Evolutionary conservation across 2,329 filamentous ascomycete species (phyloP), one percentile per base, ranked within the genome.

Genomic region (Mycosphaerella sp.): DNA sequence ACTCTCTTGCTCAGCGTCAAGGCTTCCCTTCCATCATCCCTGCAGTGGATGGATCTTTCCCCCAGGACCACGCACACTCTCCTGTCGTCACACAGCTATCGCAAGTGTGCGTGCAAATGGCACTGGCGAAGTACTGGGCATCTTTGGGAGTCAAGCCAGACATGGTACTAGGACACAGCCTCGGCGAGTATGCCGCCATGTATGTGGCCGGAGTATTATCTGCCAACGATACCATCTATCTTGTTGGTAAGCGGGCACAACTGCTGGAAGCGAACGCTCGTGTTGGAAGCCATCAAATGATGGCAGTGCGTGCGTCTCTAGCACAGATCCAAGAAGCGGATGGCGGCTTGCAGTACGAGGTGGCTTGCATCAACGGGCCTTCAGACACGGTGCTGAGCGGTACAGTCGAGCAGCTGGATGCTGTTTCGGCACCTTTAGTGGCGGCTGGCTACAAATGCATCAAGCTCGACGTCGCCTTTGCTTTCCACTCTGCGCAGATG

Each of bases 121-220:
- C 71, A 13, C 57, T 75, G 10, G 36, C 54, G 6, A 47, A 54
- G n/a, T 53, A 60, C 28, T 61, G 56, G 59, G 43, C 30, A 0
- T 63, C 64, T 1, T 57, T 71, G 2, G 64, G 65, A 12, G 44
- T 68, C 6, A 43, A 46, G 28, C 64, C 67, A 3, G 44, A 46
- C 8, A 45, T 57, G 1, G 63, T 68, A 6, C 47, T 66, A 3
- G 67, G 67, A 0, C 66, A 68, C 45, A 61, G 63, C 46, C 57
- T 73, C 3, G 71, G 70, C 18, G 69, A 72, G 49, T 73, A 71
- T 52, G 67, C 68, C 2, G 71, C 71, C 4, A 46, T 73, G 2
- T 44, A 64, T 44, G 58, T 57, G 4, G 63, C 69, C n/a, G 66
- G 65, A 2, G 69, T 72, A 1, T 36, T 72, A 2, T 62, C 66